Evolutionary conservation across 768 basidiomycete genomes (phyloP), one percentile per base, ranked within the genome.

Genomic region (Termitomyces sp.): DNA sequence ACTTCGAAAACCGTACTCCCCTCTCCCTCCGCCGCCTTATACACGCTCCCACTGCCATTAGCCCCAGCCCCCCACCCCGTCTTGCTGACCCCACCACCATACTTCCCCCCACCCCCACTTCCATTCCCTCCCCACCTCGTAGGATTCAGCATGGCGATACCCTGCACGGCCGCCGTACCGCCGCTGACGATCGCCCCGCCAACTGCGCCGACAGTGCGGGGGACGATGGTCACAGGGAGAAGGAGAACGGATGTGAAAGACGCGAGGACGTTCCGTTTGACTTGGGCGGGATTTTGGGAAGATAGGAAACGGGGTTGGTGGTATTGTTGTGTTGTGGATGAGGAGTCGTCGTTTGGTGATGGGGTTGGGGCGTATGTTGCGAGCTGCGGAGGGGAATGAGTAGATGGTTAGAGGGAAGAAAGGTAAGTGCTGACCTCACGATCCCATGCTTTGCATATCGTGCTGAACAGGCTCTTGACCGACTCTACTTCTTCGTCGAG

Each of bases 211-310:
- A 88, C 86, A 0, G 84, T 82, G 13, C 90, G 84, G 0, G 96
- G 96, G 2, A 98, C 94, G 66, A 98, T 96, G 1, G 95, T 97
- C 16, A 99, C 97, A 0, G 97, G 96, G 0, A 98, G 76, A 0
- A 98, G 75, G 6, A 99, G 84, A 1, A 93, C 81, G 56, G 91
- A 87, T 2, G 91, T 90, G 69, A 99, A 98, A 0, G 93, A 91
- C 0, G 93, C 88, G 1, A 98, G 79, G 7, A 98, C 91, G 61
- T 89, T 97, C 39, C 92, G 85, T 64, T 99, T 99, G 56, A 95
- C 84, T 57, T 85, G 84, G 1, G 93, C 93, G 0, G 96, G 96
- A 63, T 98, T 96, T 50, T 88, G 81, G 1, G 94, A 88, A 18
- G 78, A 75, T 3, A 97, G 77, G 71, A 98, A 96, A 39, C 89